phyloP scores from a whole-genome alignment of 2,329 filamentous ascomycete genomes.

The Cercospora nicotianae region DNA sequence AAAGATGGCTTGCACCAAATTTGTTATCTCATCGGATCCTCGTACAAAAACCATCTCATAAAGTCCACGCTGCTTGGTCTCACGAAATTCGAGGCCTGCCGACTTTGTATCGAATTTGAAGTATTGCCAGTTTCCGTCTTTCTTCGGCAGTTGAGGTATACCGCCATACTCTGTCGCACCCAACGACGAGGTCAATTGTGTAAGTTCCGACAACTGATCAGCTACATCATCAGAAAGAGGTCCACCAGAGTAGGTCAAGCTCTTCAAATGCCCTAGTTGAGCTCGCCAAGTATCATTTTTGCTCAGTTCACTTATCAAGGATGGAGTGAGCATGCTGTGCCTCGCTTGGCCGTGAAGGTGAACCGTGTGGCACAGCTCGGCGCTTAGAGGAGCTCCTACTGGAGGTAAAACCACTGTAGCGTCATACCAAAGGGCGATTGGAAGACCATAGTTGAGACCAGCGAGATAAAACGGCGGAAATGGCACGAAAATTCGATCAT shows the following conservation, averaged over 20 bases:
- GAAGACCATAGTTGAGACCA: slow-evolving; percentile 14
- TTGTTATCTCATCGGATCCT: slow-evolving; percentile 1
- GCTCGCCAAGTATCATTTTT: slow-evolving; percentile 5
- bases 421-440: slow-evolving; percentile 4
- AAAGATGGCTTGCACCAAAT: slow-evolving; percentile 19
- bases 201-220: slow-evolving; percentile 1
- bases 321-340: slow-evolving; percentile 12
- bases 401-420: slow-evolving; percentile 16
- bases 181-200: background rate
- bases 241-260: slow-evolving; percentile 17
- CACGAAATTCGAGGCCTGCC: slow-evolving; percentile 12
- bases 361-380: slow-evolving; percentile 10
- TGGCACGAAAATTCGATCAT: slow-evolving; percentile 2
- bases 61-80: slow-evolving; percentile 12
- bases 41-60: slow-evolving; percentile 23
- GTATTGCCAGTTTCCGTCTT: slow-evolving; percentile 10
- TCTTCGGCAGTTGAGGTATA: slow-evolving; percentile 2
- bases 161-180: slow-evolving; percentile 6
- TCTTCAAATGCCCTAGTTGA: slow-evolving; percentile 4
- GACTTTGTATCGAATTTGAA: slow-evolving; percentile 11
- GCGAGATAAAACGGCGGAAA: slow-evolving; percentile 21
- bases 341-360: slow-evolving; percentile 6
- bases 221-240: slow-evolving; percentile 16
- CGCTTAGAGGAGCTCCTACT: background rate
- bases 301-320: slow-evolving; percentile 18